Percentiles rank a stretch among this genome's conserved stretches.
Evolutionary conservation across 345 rosid genomes (phyloP).

Genomic region (Clausena lansium): DNA sequence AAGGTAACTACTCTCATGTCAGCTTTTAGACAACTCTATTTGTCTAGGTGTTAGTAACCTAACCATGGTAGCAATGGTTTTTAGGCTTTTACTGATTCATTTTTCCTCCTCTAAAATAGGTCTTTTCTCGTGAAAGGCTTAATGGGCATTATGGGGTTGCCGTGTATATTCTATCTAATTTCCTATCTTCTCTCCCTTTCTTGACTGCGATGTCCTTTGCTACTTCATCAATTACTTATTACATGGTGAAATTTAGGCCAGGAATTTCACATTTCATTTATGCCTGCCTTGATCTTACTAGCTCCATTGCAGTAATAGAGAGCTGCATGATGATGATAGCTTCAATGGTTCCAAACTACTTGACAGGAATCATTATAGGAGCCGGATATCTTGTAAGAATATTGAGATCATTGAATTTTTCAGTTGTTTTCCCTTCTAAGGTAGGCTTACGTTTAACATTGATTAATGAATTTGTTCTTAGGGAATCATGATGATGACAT

Average conservation of each 20-base stretch:
- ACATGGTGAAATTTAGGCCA: slow-evolving; percentile 46
- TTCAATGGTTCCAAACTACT: slow-evolving; percentile 53
- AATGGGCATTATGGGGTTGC: slow-evolving; percentile 45
- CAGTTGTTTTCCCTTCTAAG: not conserved
- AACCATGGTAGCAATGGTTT: slow-evolving; percentile 5
- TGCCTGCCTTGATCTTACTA: slow-evolving; percentile 31
- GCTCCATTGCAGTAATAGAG: slow-evolving; percentile 47
- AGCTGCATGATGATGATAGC: slow-evolving; percentile 62
- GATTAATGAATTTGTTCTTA: slow-evolving; percentile 12
- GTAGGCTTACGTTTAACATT: not conserved
- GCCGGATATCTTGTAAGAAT: slow-evolving; percentile 49
- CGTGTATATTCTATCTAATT: slow-evolving; percentile 43
- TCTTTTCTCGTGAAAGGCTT: slow-evolving; percentile 44
- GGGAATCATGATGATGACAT: slow-evolving; percentile 52
- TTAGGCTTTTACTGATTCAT: not conserved
- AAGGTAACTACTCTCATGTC: slow-evolving; percentile 27
- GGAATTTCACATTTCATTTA: slow-evolving; percentile 33
- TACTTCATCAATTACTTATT: slow-evolving; percentile 34
- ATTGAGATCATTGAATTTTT: not conserved
- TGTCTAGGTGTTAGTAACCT: not conserved
- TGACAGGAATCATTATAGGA: slow-evolving; percentile 49
- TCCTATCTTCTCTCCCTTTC: slow-evolving; percentile 53
- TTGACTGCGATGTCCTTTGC: slow-evolving; percentile 33
- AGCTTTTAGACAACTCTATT: not conserved
- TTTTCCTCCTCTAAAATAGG: slow-evolving; percentile 24